Evolutionary conservation across 441 rosid species (phyloP).

Genomic region (Corymbia citriodora): DNA sequence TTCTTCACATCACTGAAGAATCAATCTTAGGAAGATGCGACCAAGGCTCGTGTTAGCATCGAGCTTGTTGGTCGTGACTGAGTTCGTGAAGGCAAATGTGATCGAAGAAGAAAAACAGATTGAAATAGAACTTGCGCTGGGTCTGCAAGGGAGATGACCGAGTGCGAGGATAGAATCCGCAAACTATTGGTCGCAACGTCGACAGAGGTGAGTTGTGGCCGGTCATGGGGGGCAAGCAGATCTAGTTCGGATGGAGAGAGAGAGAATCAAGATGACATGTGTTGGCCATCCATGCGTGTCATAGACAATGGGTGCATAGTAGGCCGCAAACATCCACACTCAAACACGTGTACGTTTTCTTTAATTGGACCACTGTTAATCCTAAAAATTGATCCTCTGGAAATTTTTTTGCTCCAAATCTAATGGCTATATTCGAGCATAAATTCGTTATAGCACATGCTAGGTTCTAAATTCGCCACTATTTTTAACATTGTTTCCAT

Average conservation of each 20-base stretch:
- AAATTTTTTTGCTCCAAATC: no score
- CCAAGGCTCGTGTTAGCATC: neutral
- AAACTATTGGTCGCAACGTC: no score
- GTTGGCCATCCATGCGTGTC: no score
- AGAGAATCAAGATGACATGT: neutral
- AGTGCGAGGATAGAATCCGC: no score
- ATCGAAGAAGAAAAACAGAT: no score
- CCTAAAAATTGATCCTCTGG: neutral
- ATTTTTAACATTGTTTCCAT: no score
- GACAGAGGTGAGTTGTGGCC: neutral
- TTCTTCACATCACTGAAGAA: neutral
- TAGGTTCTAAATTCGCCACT: no score
- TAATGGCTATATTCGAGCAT: no score
- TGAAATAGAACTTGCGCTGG: no score
- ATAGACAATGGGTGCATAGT: neutral
- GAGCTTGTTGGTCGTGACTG: fast-evolving
- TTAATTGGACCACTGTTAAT: neutral
- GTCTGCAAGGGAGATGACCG: no score
- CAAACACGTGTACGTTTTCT: neutral
- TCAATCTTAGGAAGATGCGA: fast-evolving
- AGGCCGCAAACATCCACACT: neutral
- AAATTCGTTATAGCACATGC: no score
- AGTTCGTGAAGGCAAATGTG: neutral
- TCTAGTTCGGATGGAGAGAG: neutral
- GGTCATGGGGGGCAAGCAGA: neutral